Percentiles rank a stretch among this genome's conserved stretches.
These are phyloP conservation scores for Kodamaea arcana DNA, from an alignment of 1,139 yeast species.

Conservation along the genomic window DNA sequence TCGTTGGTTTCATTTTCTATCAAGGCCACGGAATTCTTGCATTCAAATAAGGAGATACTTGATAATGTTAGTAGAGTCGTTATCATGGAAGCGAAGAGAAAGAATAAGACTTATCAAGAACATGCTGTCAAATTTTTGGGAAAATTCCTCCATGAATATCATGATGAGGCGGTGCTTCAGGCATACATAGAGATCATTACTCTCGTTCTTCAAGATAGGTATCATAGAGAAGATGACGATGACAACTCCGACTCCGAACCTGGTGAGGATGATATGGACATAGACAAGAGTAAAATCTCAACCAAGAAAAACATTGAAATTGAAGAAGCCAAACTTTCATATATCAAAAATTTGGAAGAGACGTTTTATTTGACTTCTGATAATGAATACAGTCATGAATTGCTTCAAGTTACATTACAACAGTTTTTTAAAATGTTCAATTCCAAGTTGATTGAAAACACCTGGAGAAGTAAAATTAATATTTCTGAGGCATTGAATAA, in stretches of 20 bases:
- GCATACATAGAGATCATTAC: constrained; percentile 37
- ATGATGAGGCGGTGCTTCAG: constrained; percentile 30
- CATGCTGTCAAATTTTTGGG: constrained; percentile 50
- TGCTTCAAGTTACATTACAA: constrained; percentile 24
- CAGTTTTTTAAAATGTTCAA: constrained; percentile 21
- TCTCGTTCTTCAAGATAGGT: constrained; percentile 30
- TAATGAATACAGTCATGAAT: constrained; percentile 12
- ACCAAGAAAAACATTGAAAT: constrained; percentile 25
- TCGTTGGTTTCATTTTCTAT: constrained; percentile 61
- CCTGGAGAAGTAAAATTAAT: constrained; percentile 59
- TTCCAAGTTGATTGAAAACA: constrained; percentile 33
- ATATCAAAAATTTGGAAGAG: constrained; percentile 30
- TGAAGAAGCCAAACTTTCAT: constrained; percentile 36
- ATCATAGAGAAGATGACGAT: constrained; percentile 18
- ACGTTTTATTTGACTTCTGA: constrained; percentile 23
- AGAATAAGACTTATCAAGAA: constrained; percentile 61
- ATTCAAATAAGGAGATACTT: constrained; percentile 20
- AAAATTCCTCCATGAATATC: constrained; percentile 39
- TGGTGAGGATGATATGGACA: constrained; percentile 25
- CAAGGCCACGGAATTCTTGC: constrained; percentile 35
- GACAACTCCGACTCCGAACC: constrained; percentile 26
- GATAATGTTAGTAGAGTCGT: constrained; percentile 42
- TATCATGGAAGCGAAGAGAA: constrained; percentile 60
- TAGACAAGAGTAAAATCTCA: constrained; percentile 22
- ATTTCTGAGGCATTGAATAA: constrained; percentile 32